A percentile compares a stretch with the other conserved stretches of the same genome.
Evolutionary conservation across 352 stramenopile species (phyloP).

Genomic region (Phytophthora foliorum): DNA sequence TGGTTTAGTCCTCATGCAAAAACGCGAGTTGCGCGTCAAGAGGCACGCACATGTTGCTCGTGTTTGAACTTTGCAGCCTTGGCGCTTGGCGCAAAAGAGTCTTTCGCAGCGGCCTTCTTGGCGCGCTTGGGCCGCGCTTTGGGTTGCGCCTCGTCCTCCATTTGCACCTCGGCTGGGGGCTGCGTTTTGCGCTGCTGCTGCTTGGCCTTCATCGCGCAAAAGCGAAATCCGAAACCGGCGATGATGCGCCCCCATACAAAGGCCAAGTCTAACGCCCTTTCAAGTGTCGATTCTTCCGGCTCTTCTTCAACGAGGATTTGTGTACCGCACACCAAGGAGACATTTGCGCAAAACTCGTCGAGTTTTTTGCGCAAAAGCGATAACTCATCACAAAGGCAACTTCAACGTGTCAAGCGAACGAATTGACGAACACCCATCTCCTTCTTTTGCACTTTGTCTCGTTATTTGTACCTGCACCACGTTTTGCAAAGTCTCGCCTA

Average conservation of each 20-base stretch:
- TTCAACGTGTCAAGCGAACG: constrained; percentile 8
- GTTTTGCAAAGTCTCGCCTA: not conserved
- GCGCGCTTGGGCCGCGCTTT: constrained; percentile 5
- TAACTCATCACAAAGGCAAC: not conserved
- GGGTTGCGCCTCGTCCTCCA: constrained; percentile 22
- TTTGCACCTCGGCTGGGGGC: constrained; percentile 23
- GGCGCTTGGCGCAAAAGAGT: not conserved
- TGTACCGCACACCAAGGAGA: not conserved
- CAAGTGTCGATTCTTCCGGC: constrained; percentile 11
- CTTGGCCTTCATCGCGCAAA: constrained; percentile 20
- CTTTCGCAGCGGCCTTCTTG: constrained; percentile 11
- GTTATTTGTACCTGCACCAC: not conserved
- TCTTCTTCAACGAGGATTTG: not conserved
- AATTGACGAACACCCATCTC: no score
- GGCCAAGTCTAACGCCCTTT: constrained; percentile 7
- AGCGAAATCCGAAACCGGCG: constrained; percentile 5
- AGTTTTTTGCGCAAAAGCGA: constrained; percentile 1
- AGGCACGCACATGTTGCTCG: constrained; percentile 51
- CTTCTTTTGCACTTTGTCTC: no score
- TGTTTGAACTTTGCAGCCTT: constrained; percentile 63
- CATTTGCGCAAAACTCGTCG: not conserved
- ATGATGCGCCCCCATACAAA: constrained; percentile 14
- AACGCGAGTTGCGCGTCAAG: not conserved
- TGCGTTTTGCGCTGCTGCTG: constrained; percentile 19
- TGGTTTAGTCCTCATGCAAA: not conserved